Base-by-base conservation (phyloP, 2,329 filamentous ascomycete species). In the Aspergillus eucalypticola region DNA sequence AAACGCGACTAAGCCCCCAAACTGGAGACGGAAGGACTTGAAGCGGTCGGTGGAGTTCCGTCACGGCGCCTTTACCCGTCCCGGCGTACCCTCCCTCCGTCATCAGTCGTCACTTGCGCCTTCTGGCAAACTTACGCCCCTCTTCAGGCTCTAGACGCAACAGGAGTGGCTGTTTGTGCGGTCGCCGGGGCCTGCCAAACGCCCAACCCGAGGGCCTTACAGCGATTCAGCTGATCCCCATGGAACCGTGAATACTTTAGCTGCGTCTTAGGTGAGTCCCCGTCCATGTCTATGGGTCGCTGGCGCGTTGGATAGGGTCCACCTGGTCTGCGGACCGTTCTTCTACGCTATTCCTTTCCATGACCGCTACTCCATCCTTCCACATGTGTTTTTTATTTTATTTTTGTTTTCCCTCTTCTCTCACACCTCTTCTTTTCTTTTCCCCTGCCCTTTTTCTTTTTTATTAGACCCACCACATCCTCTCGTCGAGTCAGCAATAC, bases 261-360 rank as follows among this genome's bases (percentile, higher is more conserved):
- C 62, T 65, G 66, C 66, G 65, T 67, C 65, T 66, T 64, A 62
- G 62, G 63, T 60, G 64, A 64, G 64, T 66, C 72, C 71, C 70
- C 69, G 64, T 73, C 73, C 72, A 74, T 70, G 68, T 71, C 72
- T 67, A 74, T 69, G 73, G 73, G 73, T 73, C 69, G 64, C 64
- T 71, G 71, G 69, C 68, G 69, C 56, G 63, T 62, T 63, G 61
- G 63, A 61, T 39, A 60, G 64, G 66, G 60, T 58, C 66, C 66
- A 67, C 66, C 58, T 32, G 44, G 54, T 52, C 60, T 58, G 58
- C 61, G 60, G 62, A 66, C 63, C 64, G 62, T 64, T 64, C 61
- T 60, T 64, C 52, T 58, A 46, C 53, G 46, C 55, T 56, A 59
- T 51, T 60, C 62, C 46, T 60, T 59, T 62, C 56, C 52, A 65